These are phyloP conservation scores for Pyrenula aspistea DNA, from an alignment of 495 filamentous ascomycete genomes.

Conservation along the genomic window DNA sequence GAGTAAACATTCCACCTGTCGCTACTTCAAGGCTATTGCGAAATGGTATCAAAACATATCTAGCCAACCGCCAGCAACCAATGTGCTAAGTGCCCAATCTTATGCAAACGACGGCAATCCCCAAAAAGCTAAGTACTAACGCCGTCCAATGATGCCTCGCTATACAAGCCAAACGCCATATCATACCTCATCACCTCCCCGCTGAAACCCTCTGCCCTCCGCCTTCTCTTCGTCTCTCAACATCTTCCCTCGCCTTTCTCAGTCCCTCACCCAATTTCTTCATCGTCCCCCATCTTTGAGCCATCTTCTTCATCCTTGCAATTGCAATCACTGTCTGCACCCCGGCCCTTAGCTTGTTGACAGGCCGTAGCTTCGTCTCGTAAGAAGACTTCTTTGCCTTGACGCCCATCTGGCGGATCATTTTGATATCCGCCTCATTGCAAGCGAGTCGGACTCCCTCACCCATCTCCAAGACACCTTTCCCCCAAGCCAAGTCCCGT, in stretches of 20 bases:
- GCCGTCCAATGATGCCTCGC: background rate
- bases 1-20: background rate
- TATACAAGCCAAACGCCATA: background rate
- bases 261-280: constrained; percentile 33
- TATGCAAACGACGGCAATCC: background rate
- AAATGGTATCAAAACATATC: no score
- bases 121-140: background rate
- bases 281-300: constrained; percentile 35
- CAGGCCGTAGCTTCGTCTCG: constrained; percentile 7
- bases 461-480: constrained; percentile 65
- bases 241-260: constrained; percentile 31
- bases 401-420: constrained; percentile 71
- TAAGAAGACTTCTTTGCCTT: constrained; percentile 27
- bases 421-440: constrained; percentile 80
- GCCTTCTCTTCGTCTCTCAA: constrained; percentile 23
- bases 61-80: no score
- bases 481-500: constrained; percentile 67
- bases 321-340: constrained; percentile 39
- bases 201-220: background rate
- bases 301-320: constrained; percentile 41
- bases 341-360: constrained; percentile 35
- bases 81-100: no score
- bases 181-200: background rate
- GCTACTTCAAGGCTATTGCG: no score
- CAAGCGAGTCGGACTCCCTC: constrained; percentile 65